phyloP scores from a whole-genome alignment of 345 rosid genomes.

The Bretschneidera sinensis region DNA sequence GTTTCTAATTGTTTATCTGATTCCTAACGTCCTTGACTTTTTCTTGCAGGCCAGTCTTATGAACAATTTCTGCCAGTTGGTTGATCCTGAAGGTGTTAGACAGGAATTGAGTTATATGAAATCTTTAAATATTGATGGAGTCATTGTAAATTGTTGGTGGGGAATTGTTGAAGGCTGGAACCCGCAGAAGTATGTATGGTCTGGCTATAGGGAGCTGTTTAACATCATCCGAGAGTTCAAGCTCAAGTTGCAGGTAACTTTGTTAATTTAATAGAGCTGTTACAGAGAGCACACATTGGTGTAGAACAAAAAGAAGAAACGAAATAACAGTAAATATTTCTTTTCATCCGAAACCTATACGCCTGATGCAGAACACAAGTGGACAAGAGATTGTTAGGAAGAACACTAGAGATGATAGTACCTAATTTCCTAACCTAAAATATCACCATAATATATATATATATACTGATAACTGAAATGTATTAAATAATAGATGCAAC shows the following conservation, averaged over 20 bases:
- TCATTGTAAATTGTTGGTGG: conserved; percentile 95
- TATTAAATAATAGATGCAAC: too few relatives aligned
- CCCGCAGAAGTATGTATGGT: conserved; percentile 90
- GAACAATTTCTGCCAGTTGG: conserved; percentile 73
- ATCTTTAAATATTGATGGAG: conserved; percentile 76
- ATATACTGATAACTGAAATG: too few relatives aligned
- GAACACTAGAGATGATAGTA: too few relatives aligned
- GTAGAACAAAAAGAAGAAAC: too few relatives aligned
- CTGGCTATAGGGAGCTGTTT: conserved; percentile 86
- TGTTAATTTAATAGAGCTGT: too few relatives aligned
- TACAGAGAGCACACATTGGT: neutral
- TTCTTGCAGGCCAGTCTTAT: conserved; percentile 54
- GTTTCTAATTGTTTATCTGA: conserved; percentile 10
- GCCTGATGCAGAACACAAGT: too few relatives aligned
- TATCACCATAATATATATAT: too few relatives aligned
- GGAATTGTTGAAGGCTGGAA: conserved; percentile 92
- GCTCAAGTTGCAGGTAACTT: conserved; percentile 70
- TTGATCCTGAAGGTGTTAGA: conserved; percentile 61
- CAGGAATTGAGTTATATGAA: conserved; percentile 73
- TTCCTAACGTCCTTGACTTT: conserved; percentile 16
- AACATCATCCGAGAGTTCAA: conserved; percentile 70
- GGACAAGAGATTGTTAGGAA: too few relatives aligned
- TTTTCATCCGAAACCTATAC: too few relatives aligned
- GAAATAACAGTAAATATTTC: too few relatives aligned
- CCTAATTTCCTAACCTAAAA: too few relatives aligned